Evolutionary conservation across 805 yeast genomes (phyloP), one percentile per base, ranked within the genome.

Genomic region (Sungouiozyma intestinalis): DNA sequence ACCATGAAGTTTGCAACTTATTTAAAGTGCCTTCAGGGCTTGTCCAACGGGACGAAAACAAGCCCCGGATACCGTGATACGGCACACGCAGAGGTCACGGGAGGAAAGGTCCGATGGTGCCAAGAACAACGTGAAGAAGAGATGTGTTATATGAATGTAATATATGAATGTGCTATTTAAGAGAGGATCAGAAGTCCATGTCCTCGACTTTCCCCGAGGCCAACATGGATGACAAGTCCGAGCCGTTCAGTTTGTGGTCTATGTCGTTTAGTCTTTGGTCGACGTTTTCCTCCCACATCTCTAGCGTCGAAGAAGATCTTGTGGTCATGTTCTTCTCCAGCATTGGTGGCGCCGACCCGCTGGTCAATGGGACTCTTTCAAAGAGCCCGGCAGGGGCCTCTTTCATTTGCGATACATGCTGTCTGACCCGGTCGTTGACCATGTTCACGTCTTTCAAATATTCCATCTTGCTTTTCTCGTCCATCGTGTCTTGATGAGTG

Each of bases 281-380:
- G 44, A 66, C 52, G 43, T 55, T 54, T 39, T 50, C 54, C 44
- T 65, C 69, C 70, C 70, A 66, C 53, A 62, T 63, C 42, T 64
- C 68, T 16, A 66, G 44, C 37, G 63, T 60, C 14, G 69, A 64
- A 2, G 62, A 59, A 32, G 60, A 58, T 16, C 62, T 49, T 9
- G 66, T 51, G 1, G 62, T 51, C 16, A 59, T 52, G 17, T 55
- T 49, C 45, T 62, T 60, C 27, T 60, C 57, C 40, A 65, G 45
- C 58, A 65, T 52, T 20, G 66, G 66, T 14, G 45, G 29, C 24
- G 67, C 62, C 3, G 54, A 57, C 14, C 54, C 55, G 2, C 56
- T 47, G 27, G 67, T 65, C 24, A 65, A 44, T 18, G 68, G 66
- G 9, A 63, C 66, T 41, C 69, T 57, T 42, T 57, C 52, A 50